Evolutionary conservation across 2,329 filamentous ascomycete species (phyloP).

Genomic region (Ceratocystis cubensis): DNA sequence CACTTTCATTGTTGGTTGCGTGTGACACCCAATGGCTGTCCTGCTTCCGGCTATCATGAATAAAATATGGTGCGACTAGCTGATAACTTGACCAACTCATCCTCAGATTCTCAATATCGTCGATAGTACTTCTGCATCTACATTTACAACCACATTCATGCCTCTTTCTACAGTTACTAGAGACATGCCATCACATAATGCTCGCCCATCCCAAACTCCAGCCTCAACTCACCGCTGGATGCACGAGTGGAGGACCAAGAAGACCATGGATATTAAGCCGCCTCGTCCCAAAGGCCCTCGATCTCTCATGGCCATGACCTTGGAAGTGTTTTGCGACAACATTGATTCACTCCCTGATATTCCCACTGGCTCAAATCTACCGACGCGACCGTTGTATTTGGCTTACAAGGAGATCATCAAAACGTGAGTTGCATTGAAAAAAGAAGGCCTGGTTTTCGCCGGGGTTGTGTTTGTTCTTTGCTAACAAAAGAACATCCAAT

Average conservation of each 20-base stretch:
- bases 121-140: no score
- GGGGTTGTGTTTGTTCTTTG: neutral
- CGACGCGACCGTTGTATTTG: neutral
- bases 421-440: neutral
- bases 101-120: no score
- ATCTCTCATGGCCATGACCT: conserved; percentile 6
- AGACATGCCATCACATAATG: no score
- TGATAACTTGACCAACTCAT: no score
- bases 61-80: no score
- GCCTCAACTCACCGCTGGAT: conserved; percentile 11
- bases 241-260: conserved; percentile 2
- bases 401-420: neutral
- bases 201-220: no score
- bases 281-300: neutral
- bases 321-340: conserved; percentile 14
- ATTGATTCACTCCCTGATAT: neutral
- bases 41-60: no score
- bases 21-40: no score
- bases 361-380: neutral
- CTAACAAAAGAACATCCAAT: neutral
- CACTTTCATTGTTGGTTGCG: neutral
- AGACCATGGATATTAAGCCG: neutral
- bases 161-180: no score
- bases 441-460: neutral
- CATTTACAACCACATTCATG: no score